Base-by-base conservation (phyloP, 768 basidiomycete species). In the Lactarius pseudohatsudake region DNA sequence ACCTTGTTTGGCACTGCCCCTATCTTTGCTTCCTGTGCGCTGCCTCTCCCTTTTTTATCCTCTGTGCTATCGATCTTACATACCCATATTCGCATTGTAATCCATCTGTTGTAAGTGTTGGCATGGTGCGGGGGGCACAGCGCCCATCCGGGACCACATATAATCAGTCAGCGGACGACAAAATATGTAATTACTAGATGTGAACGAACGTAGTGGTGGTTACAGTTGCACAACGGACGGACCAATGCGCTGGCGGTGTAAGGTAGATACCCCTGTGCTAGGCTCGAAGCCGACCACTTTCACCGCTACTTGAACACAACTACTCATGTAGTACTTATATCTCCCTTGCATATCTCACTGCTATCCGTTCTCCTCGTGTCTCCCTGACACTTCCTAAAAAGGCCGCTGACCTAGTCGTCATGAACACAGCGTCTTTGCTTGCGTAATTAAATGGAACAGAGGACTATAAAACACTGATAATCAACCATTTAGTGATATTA, bases 71-170 rank as follows among this genome's bases (percentile, higher is more conserved):
- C 62, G 53, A 18, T 36, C 60, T 66, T 9, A 62, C 65, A 40
- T 40, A 59, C 53, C 57, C 50, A 67, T 58, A 59, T 59, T 45
- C 66, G 53, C 64, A 67, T 67, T 63, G 40, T 67, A 63, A 67
- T 67, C 43, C 58, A 67, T 61, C 58, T 59, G 62, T 67, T 67
- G 66, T 67, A 67, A 47, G 62, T 34, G 50, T 47, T 59, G 57
- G 61, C 41, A 16, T 59, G 66, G 57, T 15, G 50, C 57, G n/a
- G 45, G 38, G 22, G 57, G 10, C 36, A 50, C 57, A 50, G 61
- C 57, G 50, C 50, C 57, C 61, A 45, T 22, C 32, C 63, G 18
- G 47, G 57, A 54, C 58, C 58, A 34, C 62, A 58, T 67, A 62
- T 67, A 64, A 67, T 64, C 40, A n/a, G 50, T 64, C 40, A n/a